Percentiles rank a stretch among this genome's conserved stretches.
phyloP scores from a whole-genome alignment of 768 basidiomycete genomes.

The Favolaschia claudopus region DNA sequence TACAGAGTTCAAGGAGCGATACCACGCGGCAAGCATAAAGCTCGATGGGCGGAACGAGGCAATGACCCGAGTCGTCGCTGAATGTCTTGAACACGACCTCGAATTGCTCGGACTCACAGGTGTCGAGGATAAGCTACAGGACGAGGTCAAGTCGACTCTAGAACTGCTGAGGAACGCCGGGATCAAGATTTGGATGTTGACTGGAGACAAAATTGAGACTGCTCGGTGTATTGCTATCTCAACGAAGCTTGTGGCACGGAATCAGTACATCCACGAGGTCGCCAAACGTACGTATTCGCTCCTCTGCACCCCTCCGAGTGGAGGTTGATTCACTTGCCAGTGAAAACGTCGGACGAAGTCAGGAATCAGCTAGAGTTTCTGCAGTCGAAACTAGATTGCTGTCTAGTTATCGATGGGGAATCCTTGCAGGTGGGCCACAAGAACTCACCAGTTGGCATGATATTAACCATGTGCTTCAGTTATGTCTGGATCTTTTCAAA shows the following conservation, averaged over 20 bases:
- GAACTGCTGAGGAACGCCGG: constrained; percentile 95
- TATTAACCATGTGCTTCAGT: constrained; percentile 56
- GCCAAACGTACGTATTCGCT: constrained; percentile 74
- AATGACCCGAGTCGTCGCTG: constrained; percentile 75
- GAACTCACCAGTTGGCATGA: neutral
- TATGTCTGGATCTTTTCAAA: constrained; percentile 89
- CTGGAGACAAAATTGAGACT: constrained; percentile 99
- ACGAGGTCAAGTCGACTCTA: constrained; percentile 93
- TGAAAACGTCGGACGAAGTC: constrained; percentile 83
- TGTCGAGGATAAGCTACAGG: constrained; percentile 99
- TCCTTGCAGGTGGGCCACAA: constrained; percentile 77
- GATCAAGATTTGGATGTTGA: constrained; percentile 99
- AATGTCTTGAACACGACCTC: constrained; percentile 86
- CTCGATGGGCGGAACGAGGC: constrained; percentile 85
- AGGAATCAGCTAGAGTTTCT: constrained; percentile 92
- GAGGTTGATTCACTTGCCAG: constrained; percentile 48
- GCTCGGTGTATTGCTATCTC: constrained; percentile 98
- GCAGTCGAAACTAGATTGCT: constrained; percentile 94
- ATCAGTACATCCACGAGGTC: constrained; percentile 97
- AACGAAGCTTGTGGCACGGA: constrained; percentile 92
- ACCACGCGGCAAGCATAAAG: constrained; percentile 81
- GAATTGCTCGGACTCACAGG: constrained; percentile 95
- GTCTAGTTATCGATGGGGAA: constrained; percentile 97
- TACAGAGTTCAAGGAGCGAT: constrained; percentile 70
- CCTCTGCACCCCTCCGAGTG: constrained; percentile 5